phyloP scores from a whole-genome alignment of 805 yeast genomes.

The Ogataea kodamae region DNA sequence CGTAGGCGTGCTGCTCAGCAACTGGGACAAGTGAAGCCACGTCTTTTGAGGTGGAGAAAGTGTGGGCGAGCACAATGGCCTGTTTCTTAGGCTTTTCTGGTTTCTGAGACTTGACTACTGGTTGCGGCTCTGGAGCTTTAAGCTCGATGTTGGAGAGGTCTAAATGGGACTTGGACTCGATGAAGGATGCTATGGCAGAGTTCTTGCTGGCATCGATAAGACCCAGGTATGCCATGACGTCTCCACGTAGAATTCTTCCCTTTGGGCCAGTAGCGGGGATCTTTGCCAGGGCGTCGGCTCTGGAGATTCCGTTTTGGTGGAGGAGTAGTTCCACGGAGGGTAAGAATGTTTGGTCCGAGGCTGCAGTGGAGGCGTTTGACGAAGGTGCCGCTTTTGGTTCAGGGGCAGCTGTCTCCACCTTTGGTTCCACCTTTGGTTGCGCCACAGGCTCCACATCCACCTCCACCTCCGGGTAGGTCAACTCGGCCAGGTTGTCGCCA shows the following conservation, averaged over 20 bases:
- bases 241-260: conserved; percentile 88
- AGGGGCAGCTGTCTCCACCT: conserved; percentile 19
- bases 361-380: conserved; percentile 41
- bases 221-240: conserved; percentile 81
- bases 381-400: conserved; percentile 7
- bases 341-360: conserved; percentile 60
- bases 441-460: conserved; percentile 22
- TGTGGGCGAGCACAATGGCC: conserved; percentile 33
- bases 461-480: conserved; percentile 54
- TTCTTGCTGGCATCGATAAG: conserved; percentile 57
- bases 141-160: conserved; percentile 68
- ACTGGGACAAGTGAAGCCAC: conserved; percentile 37
- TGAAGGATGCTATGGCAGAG: conserved; percentile 48
- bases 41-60: conserved; percentile 30
- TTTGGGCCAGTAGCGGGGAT: conserved; percentile 85
- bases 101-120: conserved; percentile 16
- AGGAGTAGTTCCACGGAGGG: conserved; percentile 78
- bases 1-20: conserved; percentile 44
- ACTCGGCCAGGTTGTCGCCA: conserved; percentile 70
- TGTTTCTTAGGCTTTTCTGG: conserved; percentile 32
- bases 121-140: conserved; percentile 22
- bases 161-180: conserved; percentile 55
- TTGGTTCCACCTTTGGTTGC: conserved; percentile 20
- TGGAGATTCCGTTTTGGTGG: conserved; percentile 57
- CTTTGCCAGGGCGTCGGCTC: conserved; percentile 64